Conservation (phyloP, 345 rosid species). For the Hypericum androsaemum region DNA sequence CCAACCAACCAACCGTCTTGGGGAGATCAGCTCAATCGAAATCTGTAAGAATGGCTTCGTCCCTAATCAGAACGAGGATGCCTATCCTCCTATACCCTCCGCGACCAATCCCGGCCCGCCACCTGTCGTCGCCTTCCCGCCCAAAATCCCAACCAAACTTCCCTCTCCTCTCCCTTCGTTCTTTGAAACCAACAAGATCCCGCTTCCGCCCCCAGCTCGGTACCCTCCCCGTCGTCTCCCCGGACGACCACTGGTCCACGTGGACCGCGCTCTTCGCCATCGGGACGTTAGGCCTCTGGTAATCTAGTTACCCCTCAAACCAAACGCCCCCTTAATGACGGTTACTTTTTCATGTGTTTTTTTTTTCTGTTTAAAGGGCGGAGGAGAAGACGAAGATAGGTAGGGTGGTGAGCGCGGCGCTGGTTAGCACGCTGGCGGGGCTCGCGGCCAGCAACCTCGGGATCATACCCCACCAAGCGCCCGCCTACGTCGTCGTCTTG, state of each 20-base stretch:
- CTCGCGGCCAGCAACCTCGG: conserved; percentile 75
- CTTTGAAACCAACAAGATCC: too few species aligned
- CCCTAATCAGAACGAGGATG: not conserved
- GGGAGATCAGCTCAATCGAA: too few species aligned
- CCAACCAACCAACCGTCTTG: too few species aligned
- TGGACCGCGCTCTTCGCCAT: conserved; percentile 78
- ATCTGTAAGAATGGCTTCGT: too few species aligned
- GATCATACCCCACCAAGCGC: conserved; percentile 57
- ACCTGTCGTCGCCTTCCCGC: not conserved
- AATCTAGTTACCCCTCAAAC: conserved; percentile 1
- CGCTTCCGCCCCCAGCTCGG: too few species aligned
- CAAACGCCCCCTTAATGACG: not conserved
- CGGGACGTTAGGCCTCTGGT: conserved; percentile 85
- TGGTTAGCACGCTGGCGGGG: conserved; percentile 78
- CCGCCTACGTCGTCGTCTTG: conserved; percentile 51
- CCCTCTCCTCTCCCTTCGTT: conserved; percentile 28
- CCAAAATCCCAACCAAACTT: conserved; percentile 37
- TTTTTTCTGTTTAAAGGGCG: conserved; percentile 39
- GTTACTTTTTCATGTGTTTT: conserved; percentile 1
- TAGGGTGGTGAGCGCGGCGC: conserved; percentile 69
- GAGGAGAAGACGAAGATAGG: conserved; percentile 73
- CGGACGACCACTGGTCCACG: conserved; percentile 69
- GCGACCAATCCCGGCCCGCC: not conserved
- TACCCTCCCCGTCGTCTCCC: conserved; percentile 26
- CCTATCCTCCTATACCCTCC: not conserved